Base-by-base conservation (phyloP, 2,329 filamentous ascomycete species). In the Metarhizium robertsii region DNA sequence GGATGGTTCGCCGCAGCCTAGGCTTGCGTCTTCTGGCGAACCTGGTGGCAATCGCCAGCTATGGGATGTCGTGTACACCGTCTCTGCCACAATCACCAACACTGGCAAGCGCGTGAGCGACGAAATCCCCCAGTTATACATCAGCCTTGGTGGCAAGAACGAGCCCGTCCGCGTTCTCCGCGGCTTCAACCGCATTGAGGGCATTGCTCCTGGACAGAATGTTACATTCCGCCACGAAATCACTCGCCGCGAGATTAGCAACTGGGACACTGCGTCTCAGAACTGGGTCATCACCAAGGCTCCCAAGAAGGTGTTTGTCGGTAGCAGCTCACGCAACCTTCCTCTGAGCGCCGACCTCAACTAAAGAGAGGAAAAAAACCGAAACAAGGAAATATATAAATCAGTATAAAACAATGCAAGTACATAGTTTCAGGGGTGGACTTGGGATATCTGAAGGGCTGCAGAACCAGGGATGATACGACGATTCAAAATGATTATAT, bases 211-310 rank as follows among this genome's bases (percentile, higher is more conserved):
- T 0, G 90, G 89, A n/a, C 69, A 83, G 69, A 83, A 79, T 53
- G 77, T 74, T 3, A 81, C 77, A 2, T 95, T 94, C 75, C 76
- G 70, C 1, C 84, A 82, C 0, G 79, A 84, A 16, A 71, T 96
- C 55, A 91, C 85, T 6, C 80, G 92, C 43, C 84, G 90, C 55
- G 92, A 96, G 66, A 62, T 96, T 55, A 90, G 86, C 67, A 94
- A 91, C 74, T 96, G 92, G 92, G 89, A 96, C 62, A 75, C 81
- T 1, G 77, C 66, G 1, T 68, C 73, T n/a, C 92, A 96, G 77
- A 86, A 96, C 75, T 97, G 92, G 92, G 80, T 90, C 49, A 63
- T 83, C n/a, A 76, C 72, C 8, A 62, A 71, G 18, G 64, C 71
- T 50, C 65, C 74, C 55, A 84, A 84, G 75, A 81, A 68, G 54